A percentile compares a stretch with the other conserved stretches of the same genome.
phyloP scores from a whole-genome alignment of 2,329 filamentous ascomycete species.

The Epicoccum nigrum region DNA sequence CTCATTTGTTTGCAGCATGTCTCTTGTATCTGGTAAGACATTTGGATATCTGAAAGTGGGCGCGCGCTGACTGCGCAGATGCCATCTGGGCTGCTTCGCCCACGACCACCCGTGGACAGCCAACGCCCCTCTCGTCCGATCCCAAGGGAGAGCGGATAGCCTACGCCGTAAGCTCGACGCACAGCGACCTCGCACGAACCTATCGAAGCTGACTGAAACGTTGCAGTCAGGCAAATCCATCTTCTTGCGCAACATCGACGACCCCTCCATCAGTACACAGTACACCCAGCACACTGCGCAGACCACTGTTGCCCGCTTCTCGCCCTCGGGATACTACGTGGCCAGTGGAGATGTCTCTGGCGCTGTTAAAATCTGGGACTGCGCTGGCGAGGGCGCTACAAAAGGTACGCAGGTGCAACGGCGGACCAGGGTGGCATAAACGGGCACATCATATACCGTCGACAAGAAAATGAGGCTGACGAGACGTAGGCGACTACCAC shows the following conservation, averaged over 20 bases:
- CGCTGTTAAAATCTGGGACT: conserved; percentile 89
- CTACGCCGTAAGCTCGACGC: conserved; percentile 74
- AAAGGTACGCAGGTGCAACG: conserved; percentile 62
- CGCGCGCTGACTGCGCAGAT: conserved; percentile 51
- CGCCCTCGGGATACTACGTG: conserved; percentile 92
- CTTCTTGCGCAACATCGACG: conserved; percentile 92
- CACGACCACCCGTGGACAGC: conserved; percentile 80
- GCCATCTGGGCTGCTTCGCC: conserved; percentile 85
- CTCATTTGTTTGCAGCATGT: conserved; percentile 16
- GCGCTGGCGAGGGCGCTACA: conserved; percentile 81
- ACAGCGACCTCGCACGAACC: neutral
- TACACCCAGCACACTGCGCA: conserved; percentile 89
- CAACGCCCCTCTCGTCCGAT: conserved; percentile 87
- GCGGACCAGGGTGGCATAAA: neutral
- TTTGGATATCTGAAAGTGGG: neutral
- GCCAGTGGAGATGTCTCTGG: conserved; percentile 89
- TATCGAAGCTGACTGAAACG: neutral
- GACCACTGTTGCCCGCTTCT: conserved; percentile 92
- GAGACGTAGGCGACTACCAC: conserved; percentile 74
- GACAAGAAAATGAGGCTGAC: conserved; percentile 33
- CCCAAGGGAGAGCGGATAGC: conserved; percentile 88
- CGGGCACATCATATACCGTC: neutral
- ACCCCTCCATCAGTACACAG: conserved; percentile 82
- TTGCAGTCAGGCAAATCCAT: conserved; percentile 89
- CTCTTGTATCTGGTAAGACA: conserved; percentile 26